These are phyloP conservation scores for Aspergillus puulaauensis DNA, from an alignment of 2,329 filamentous ascomycete genomes.

Conservation along the genomic window DNA sequence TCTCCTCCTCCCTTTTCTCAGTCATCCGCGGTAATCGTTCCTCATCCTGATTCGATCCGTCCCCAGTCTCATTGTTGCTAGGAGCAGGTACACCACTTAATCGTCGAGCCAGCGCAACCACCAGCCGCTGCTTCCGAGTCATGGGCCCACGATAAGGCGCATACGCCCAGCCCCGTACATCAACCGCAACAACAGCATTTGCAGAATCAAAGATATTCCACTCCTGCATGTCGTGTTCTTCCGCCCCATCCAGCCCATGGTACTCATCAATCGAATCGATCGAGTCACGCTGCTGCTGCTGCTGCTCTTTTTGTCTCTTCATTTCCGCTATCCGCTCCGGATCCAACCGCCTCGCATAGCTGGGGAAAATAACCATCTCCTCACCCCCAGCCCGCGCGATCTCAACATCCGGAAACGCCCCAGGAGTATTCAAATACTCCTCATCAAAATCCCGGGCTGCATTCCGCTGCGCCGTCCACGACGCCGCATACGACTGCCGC, in stretches of 20 bases:
- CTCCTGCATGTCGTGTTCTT: constrained; percentile 70
- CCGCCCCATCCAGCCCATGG: constrained; percentile 42
- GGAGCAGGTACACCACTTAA: constrained; percentile 82
- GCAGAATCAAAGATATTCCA: constrained; percentile 80
- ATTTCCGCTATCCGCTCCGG: constrained; percentile 43
- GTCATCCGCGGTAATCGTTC: constrained; percentile 34
- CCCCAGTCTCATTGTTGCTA: constrained; percentile 31
- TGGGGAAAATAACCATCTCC: constrained; percentile 93
- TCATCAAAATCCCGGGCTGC: constrained; percentile 41
- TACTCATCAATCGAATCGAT: constrained; percentile 39
- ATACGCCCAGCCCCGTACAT: constrained; percentile 95
- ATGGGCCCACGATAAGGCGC: constrained; percentile 80
- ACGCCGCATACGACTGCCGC: constrained; percentile 64
- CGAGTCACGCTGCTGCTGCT: constrained; percentile 26
- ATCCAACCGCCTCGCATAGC: constrained; percentile 76
- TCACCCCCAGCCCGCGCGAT: constrained; percentile 78
- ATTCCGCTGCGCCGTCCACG: constrained; percentile 50
- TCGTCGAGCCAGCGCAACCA: constrained; percentile 82
- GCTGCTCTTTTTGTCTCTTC: constrained; percentile 14
- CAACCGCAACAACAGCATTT: constrained; percentile 85
- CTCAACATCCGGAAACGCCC: constrained; percentile 80
- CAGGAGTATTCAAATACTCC: constrained; percentile 59
- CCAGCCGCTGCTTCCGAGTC: constrained; percentile 79
- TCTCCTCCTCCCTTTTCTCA: constrained; percentile 57
- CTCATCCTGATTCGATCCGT: constrained; percentile 9